Conservation (phyloP, 2,329 filamentous ascomycete genomes). For the Verticillium alfalfae region DNA sequence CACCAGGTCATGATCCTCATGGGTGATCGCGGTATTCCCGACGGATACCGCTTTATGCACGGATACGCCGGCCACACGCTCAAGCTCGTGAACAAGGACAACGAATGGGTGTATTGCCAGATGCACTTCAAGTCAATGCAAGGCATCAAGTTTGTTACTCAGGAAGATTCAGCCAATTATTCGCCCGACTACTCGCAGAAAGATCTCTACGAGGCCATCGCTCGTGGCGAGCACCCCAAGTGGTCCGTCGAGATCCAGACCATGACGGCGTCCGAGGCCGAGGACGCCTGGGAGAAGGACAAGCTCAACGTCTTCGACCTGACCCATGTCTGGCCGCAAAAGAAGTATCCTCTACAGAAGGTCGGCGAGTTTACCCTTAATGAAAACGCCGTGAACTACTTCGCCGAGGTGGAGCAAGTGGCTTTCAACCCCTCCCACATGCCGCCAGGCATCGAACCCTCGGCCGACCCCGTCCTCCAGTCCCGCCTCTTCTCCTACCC, state of each 20-base stretch:
- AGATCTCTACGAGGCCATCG: constrained; percentile 49
- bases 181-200: constrained; percentile 43
- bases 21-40: constrained; percentile 50
- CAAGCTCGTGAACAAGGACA: constrained; percentile 49
- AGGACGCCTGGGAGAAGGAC: constrained; percentile 33
- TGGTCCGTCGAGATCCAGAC: constrained; percentile 51
- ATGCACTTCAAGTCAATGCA: constrained; percentile 48
- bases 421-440: constrained; percentile 61
- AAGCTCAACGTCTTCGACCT: constrained; percentile 57
- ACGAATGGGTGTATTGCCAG: constrained; percentile 47
- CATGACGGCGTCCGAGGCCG: constrained; percentile 43
- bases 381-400: constrained; percentile 61
- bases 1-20: constrained; percentile 55
- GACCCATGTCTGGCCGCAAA: constrained; percentile 64
- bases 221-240: constrained; percentile 43
- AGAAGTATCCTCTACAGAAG: constrained; percentile 55
- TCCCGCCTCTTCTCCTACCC: constrained; percentile 56
- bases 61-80: constrained; percentile 50
- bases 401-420: constrained; percentile 63
- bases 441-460: constrained; percentile 57
- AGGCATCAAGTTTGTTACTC: constrained; percentile 44
- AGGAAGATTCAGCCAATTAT: constrained; percentile 38
- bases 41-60: constrained; percentile 48
- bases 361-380: constrained; percentile 60
- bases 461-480: constrained; percentile 57